Evolutionary conservation across 1,284 basidiomycete species (phyloP).

Genomic region (Amylostereum chailletii): DNA sequence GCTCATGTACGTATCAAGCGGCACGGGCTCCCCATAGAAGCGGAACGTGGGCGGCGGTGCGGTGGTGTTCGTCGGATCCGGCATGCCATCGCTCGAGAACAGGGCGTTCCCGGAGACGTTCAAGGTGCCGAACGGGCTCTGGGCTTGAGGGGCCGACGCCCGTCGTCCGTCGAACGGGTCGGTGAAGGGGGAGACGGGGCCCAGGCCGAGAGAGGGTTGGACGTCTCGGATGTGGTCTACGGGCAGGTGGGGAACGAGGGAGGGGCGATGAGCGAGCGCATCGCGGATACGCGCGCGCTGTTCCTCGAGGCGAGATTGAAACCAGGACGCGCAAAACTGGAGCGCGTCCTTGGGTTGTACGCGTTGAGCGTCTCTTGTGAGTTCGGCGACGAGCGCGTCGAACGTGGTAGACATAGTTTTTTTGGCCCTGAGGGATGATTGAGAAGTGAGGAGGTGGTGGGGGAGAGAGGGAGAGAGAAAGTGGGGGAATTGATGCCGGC

Average conservation of each 20-base stretch:
- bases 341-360: conserved; percentile 84
- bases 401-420: conserved; percentile 36
- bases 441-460: not conserved
- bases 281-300: conserved; percentile 69
- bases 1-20: conserved; percentile 51
- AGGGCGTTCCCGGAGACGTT: conserved; percentile 73
- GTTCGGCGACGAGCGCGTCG: conserved; percentile 73
- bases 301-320: conserved; percentile 79
- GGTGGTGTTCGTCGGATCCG: conserved; percentile 14
- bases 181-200: conserved; percentile 37
- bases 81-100: conserved; percentile 32
- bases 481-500: not conserved
- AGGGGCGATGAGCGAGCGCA: conserved; percentile 42
- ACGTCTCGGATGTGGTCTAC: conserved; percentile 50
- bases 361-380: conserved; percentile 79
- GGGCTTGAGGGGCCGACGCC: conserved; percentile 36
- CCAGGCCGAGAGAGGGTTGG: conserved; percentile 21
- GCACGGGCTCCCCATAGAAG: conserved; percentile 46
- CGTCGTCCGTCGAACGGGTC: conserved; percentile 36
- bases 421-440: not conserved
- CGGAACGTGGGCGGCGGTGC: conserved; percentile 41
- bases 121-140: conserved; percentile 66
- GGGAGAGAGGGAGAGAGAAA: conserved; percentile 1
- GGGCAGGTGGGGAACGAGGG: conserved; percentile 39
- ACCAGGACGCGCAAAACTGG: conserved; percentile 96